Base-by-base conservation (phyloP, 257 asterid genomes). In the Solanum pennellii region DNA sequence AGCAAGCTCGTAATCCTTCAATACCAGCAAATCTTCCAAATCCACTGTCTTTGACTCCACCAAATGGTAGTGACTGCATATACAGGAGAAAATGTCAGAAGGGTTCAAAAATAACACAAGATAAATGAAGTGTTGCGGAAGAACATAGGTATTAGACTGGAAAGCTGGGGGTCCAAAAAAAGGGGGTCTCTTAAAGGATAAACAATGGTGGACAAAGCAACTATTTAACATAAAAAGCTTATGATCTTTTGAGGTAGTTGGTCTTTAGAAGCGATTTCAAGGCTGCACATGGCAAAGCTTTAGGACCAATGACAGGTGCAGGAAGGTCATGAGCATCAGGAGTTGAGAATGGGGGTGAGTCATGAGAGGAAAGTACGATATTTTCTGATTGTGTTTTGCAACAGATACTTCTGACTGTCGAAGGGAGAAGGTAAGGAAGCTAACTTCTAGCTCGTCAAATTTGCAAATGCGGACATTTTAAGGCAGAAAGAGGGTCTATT, bases 11-110 rank as follows among this genome's bases (percentile, higher is more conserved):
- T 84, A 97, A 88, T 29, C 99, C 99, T 93, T 97, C 99, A 47
- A 95, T 69, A 75, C 99, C 99, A 83, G 96, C 99, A 89, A 97
- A 96, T 91, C 99, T 95, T 90, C 99, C 99, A 86, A 97, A 97
- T 31, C 99, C 99, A 89, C 99, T 97, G 44, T 97, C 99, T 90
- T 94, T 97, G 42, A 94, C 97, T 37, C 99, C 99, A 41, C 99
- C 99, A 92, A 97, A 97, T 49, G 99, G 99, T 88, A 97, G 94
- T 85, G 99, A 95, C 99, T 97, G 94, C 86, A 86, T 62, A 65
- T 27, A 47, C 68, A 80, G 68, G 60, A 80, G 85, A 80, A 80
- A 31, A 20, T 31, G 65, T 82, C 12, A 31, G 27, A 80, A 47
- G 44, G 69, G 45, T 5, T 35, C 39, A 35, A 5, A 35, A 5